phyloP scores from a whole-genome alignment of 345 rosid species.

The Lenwebbia sp. region DNA sequence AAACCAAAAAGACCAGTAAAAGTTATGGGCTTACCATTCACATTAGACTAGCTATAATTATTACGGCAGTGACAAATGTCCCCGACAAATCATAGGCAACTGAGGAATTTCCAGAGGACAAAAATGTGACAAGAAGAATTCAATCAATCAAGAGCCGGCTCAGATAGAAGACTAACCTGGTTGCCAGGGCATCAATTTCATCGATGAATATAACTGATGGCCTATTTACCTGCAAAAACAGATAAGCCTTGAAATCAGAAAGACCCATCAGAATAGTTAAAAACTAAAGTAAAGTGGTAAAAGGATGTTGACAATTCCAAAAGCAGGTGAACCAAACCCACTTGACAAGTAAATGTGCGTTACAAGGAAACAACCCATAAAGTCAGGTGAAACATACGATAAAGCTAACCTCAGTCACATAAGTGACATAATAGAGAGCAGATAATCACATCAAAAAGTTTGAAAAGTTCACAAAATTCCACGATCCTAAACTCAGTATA shows the following conservation, averaged over 20 bases:
- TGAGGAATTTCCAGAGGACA: neutral
- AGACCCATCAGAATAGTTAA: neutral
- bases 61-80: neutral
- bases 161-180: conserved; percentile 40
- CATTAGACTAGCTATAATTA: neutral
- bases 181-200: conserved; percentile 91
- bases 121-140: neutral
- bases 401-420: neutral
- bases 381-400: neutral
- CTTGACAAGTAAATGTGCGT: neutral
- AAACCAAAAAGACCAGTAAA: neutral
- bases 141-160: neutral
- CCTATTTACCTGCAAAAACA: conserved; percentile 69
- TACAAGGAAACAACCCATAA: neutral
- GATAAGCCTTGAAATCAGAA: conserved; percentile 9
- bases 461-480: neutral
- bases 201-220: conserved; percentile 94
- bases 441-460: neutral
- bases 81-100: neutral
- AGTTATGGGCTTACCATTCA: neutral
- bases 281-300: neutral
- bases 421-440: neutral
- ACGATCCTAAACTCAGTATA: neutral
- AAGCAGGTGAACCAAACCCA: neutral
- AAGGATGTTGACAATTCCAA: neutral